Evolutionary conservation across 1,284 basidiomycete species (phyloP), one percentile per base, ranked within the genome.

Genomic region (Bjerkandera adusta): DNA sequence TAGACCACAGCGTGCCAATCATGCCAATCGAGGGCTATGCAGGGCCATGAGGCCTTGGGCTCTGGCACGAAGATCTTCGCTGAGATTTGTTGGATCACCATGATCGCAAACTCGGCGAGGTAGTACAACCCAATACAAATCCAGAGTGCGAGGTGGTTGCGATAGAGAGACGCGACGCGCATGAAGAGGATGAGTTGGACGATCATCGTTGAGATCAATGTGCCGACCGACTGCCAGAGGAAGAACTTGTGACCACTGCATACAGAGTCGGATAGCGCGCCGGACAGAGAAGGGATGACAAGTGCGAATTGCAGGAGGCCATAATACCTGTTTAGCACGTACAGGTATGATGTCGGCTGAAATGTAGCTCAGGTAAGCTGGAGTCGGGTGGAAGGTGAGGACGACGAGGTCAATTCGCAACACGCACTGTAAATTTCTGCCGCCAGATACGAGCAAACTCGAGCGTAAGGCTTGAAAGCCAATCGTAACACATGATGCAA

Each of bases 211-310:
- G 36, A 18, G 4, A 38, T 21, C 20, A 38, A 13, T 24, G 36
- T 24, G 21, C 36, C 36, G 36, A 38, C 36, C 20, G 36, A 24
- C 18, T 38, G 36, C 36, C 36, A 38, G 15, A 18, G 36, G 20
- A 38, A 38, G 36, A 38, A 22, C 21, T 38, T 38, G 10, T 13
- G 22, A n/a, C n/a, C n/a, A n/a, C n/a, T n/a, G 20, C 36, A 38
- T 15, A 22, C 20, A 3, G 18, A 5, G 6, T 13, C 36, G 11
- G 36, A 38, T 18, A 38, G 25, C 20, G 36, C 36, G 22, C 25
- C 15, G 20, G 22, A n/a, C 10, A 38, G 36, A 3, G 25, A 21
- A 2, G 36, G 36, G 3, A 38, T 38, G 11, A 38, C 36, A 12
- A 38, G 12, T 3, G 36, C 36, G 22, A 38, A 38, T 21, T 38